These are phyloP conservation scores for Hyphopichia burtonii DNA, from an alignment of 1,139 yeast genomes.

Conservation along the genomic window DNA sequence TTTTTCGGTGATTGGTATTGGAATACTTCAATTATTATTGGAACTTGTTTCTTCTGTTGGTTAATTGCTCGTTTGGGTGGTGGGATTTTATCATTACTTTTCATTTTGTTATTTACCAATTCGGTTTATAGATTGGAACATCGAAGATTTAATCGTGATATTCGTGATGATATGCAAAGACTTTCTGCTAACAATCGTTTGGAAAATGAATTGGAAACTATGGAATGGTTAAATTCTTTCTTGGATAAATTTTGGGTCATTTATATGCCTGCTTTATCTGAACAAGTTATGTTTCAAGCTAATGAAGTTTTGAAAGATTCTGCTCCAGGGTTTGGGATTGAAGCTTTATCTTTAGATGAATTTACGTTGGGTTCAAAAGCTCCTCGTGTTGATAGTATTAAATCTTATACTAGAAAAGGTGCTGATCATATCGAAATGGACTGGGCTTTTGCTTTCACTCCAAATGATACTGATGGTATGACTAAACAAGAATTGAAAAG, in stretches of 20 bases:
- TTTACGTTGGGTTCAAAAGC: slow-evolving; percentile 80
- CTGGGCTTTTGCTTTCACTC: slow-evolving; percentile 78
- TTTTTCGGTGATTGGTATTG: slow-evolving; percentile 72
- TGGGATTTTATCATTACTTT: slow-evolving; percentile 55
- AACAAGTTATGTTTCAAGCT: slow-evolving; percentile 66
- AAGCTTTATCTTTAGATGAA: slow-evolving; percentile 66
- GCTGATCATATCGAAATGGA: slow-evolving; percentile 73
- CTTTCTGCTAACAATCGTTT: slow-evolving; percentile 56
- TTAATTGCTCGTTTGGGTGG: slow-evolving; percentile 52
- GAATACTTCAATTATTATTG: slow-evolving; percentile 62
- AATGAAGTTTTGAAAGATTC: slow-evolving; percentile 65
- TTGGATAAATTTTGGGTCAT: slow-evolving; percentile 81
- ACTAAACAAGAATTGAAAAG: slow-evolving; percentile 68
- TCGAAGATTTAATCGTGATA: slow-evolving; percentile 68
- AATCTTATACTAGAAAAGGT: slow-evolving; percentile 68
- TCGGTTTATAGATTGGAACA: slow-evolving; percentile 70
- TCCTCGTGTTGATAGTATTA: slow-evolving; percentile 68
- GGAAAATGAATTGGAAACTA: slow-evolving; percentile 64
- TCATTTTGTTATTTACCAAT: slow-evolving; percentile 59
- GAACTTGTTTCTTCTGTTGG: slow-evolving; percentile 76
- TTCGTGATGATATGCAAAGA: slow-evolving; percentile 73
- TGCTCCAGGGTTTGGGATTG: slow-evolving; percentile 82
- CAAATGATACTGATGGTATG: slow-evolving; percentile 80
- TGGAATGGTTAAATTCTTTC: slow-evolving; percentile 78
- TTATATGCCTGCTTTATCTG: slow-evolving; percentile 83